A percentile compares a stretch with the other conserved stretches of the same genome.
Conservation (phyloP, 75 land plant species). For the Picea sitchensis region DNA sequence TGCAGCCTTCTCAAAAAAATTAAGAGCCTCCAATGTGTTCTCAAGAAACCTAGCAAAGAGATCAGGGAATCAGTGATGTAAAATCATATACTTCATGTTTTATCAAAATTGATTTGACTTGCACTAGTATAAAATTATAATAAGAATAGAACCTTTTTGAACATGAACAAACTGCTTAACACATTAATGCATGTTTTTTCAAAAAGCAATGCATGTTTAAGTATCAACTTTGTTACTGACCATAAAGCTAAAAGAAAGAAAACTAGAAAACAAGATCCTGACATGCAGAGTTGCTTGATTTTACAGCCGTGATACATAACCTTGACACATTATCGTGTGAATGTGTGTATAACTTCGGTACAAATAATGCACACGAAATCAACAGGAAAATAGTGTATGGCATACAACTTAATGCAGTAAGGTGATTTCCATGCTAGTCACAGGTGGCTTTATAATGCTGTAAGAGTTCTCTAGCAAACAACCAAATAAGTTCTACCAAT, state of each 20-base stretch:
- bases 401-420: not conserved
- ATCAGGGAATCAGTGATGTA: not conserved
- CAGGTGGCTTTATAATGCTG: not conserved
- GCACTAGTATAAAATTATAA: not conserved
- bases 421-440: not conserved
- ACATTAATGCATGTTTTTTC: not conserved
- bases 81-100: not conserved
- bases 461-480: not conserved
- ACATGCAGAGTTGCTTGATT: not conserved
- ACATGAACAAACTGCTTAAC: not conserved
- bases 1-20: constrained; percentile 51
- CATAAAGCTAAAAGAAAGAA: not conserved
- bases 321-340: not conserved
- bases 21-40: constrained; percentile 38
- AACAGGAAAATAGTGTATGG: too few relatives aligned
- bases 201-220: not conserved
- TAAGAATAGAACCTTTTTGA: not conserved
- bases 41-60: constrained; percentile 55
- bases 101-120: not conserved
- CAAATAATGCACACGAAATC: too few relatives aligned
- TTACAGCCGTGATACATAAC: not conserved
- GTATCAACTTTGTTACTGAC: not conserved
- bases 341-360: too few relatives aligned
- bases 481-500: not conserved
- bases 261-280: not conserved